Conservation (phyloP, 1,139 yeast genomes). For the Sugiyamaella novakii region DNA sequence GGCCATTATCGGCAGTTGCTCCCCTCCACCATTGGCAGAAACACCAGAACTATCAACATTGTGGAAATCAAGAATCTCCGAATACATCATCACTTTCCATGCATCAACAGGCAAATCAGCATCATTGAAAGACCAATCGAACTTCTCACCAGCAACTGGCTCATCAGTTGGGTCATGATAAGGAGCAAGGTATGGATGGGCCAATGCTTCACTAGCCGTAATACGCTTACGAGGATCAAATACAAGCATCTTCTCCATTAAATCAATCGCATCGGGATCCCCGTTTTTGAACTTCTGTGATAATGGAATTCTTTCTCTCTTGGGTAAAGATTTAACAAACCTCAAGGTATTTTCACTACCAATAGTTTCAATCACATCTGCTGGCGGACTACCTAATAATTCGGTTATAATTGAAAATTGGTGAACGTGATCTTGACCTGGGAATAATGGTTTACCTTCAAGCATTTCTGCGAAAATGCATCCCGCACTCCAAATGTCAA, state of each 20-base stretch:
- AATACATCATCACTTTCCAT: constrained; percentile 99
- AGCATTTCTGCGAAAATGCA: constrained; percentile 98
- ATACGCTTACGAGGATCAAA: constrained; percentile 94
- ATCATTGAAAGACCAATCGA: constrained; percentile 98
- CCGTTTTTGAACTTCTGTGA: constrained; percentile 79
- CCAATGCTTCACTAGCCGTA: constrained; percentile 85
- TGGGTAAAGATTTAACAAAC: constrained; percentile 91
- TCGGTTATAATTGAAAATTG: constrained; percentile 97
- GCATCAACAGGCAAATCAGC: constrained; percentile 97
- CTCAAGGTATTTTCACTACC: constrained; percentile 93
- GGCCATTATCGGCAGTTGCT: constrained; percentile 9
- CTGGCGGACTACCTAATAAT: constrained; percentile 93
- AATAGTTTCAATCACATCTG: constrained; percentile 92
- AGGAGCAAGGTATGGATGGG: constrained; percentile 93
- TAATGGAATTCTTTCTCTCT: constrained; percentile 87
- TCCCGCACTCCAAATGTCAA: constrained; percentile 99
- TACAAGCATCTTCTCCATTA: constrained; percentile 84
- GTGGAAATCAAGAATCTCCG: constrained; percentile 94
- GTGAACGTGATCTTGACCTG: constrained; percentile 98
- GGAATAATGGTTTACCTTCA: constrained; percentile 97
- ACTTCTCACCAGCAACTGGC: constrained; percentile 88
- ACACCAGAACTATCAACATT: constrained; percentile 53
- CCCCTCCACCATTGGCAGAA: constrained; percentile 4
- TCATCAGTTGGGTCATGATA: constrained; percentile 98
- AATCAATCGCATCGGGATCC: constrained; percentile 87